Percentiles rank a stretch among this genome's conserved stretches.
Conservation (phyloP, 805 yeast species). For the Wickerhamiella spandovensis region DNA sequence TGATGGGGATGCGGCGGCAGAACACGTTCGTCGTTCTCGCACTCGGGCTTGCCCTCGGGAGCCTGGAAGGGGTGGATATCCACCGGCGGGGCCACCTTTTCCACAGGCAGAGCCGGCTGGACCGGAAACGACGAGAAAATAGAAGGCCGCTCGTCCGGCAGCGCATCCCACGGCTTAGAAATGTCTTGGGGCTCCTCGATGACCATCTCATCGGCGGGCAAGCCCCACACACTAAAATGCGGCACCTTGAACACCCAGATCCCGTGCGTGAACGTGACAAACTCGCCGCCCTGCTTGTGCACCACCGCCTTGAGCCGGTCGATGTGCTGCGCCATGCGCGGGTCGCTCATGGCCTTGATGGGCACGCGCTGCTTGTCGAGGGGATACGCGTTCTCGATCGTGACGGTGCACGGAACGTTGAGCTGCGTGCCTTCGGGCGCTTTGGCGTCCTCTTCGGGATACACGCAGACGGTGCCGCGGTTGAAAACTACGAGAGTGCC, state of each 20-base stretch:
- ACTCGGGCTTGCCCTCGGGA: not conserved
- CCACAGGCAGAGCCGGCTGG: not conserved
- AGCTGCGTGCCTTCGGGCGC: conserved; percentile 64
- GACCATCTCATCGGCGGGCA: conserved; percentile 26
- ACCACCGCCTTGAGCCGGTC: conserved; percentile 34
- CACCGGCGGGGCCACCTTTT: not conserved
- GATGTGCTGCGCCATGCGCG: conserved; percentile 39
- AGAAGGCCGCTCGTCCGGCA: not conserved
- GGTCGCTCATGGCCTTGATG: conserved; percentile 59
- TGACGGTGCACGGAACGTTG: conserved; percentile 57
- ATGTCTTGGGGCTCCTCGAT: conserved; percentile 16
- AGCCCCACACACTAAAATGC: conserved; percentile 93
- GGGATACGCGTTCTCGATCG: conserved; percentile 69
- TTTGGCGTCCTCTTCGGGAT: conserved; percentile 47
- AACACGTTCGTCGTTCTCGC: not conserved
- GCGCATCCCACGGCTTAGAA: not conserved
- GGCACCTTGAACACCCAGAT: conserved; percentile 71
- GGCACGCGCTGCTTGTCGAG: conserved; percentile 41
- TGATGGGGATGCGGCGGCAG: not conserved
- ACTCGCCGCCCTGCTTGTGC: conserved; percentile 55
- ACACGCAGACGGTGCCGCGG: conserved; percentile 47
- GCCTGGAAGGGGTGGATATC: not conserved
- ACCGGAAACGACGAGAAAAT: not conserved
- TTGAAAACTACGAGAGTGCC: conserved; percentile 53
- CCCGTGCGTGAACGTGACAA: conserved; percentile 60